Evolutionary conservation across 495 filamentous ascomycete genomes (phyloP).

Genomic region (Trichocladium antarcticum): DNA sequence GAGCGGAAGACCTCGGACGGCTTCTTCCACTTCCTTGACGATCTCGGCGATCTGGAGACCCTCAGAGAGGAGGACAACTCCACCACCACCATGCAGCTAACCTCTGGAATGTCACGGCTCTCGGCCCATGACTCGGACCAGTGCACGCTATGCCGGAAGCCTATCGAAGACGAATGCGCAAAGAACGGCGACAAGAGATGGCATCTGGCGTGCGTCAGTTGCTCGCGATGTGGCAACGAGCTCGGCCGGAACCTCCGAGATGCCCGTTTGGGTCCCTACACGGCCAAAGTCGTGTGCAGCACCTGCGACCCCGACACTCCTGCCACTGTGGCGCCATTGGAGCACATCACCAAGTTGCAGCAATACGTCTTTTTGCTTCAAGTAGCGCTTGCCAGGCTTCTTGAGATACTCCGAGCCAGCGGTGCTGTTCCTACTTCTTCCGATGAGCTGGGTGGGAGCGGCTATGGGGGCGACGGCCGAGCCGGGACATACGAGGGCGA

Average conservation of each 20-base stretch:
- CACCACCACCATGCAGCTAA: constrained; percentile 55
- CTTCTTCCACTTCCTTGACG: constrained; percentile 67
- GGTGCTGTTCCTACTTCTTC: constrained; percentile 68
- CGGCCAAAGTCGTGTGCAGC: constrained; percentile 56
- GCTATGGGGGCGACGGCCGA: constrained; percentile 60
- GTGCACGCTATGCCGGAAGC: constrained; percentile 66
- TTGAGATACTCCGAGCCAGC: constrained; percentile 72
- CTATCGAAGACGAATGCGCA: constrained; percentile 89
- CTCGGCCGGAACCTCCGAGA: constrained; percentile 52
- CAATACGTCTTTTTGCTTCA: constrained; percentile 89
- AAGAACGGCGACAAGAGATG: constrained; percentile 61
- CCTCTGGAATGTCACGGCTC: constrained; percentile 57
- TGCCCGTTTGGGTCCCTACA: constrained; percentile 53
- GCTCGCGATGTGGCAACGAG: constrained; percentile 62
- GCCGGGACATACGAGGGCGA: constrained; percentile 64
- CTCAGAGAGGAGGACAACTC: constrained; percentile 53
- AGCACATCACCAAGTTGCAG: constrained; percentile 67
- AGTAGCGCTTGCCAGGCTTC: constrained; percentile 80
- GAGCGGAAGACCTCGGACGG: constrained; percentile 64
- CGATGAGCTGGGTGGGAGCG: constrained; percentile 61
- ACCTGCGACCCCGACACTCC: constrained; percentile 42
- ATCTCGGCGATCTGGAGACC: constrained; percentile 63
- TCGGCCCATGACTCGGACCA: constrained; percentile 73
- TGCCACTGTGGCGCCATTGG: constrained; percentile 32
- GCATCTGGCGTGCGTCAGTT: constrained; percentile 71